Conservation (phyloP, 306 rosid genomes). For the Castanopsis chinensis region DNA sequence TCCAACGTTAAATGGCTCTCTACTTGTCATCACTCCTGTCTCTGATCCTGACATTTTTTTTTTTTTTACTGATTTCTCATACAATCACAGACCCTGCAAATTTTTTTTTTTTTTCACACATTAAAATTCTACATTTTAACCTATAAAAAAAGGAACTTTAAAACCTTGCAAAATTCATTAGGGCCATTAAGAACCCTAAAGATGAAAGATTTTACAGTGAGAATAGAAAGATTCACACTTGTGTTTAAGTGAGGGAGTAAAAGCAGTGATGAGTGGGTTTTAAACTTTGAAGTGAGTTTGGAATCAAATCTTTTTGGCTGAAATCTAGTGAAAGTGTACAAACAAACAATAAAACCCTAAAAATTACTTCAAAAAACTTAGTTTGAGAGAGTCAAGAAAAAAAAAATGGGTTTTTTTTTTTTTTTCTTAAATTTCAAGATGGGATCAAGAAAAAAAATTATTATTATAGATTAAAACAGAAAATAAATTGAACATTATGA, state of each 20-base stretch:
- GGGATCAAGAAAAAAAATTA: background rate
- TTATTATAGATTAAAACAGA: constrained; percentile 2
- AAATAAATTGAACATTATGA: constrained; percentile 16
- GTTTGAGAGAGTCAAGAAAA: background rate
- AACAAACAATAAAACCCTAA: constrained; percentile 18
- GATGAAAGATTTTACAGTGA: too few species aligned
- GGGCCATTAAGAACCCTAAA: too few species aligned
- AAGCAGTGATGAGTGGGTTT: background rate
- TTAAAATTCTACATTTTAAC: too few species aligned
- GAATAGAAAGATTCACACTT: too few species aligned
- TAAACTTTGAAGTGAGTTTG: background rate
- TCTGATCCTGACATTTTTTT: constrained; percentile 66
- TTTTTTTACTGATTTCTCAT: constrained; percentile 11
- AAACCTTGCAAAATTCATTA: too few species aligned
- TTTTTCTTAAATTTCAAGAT: background rate
- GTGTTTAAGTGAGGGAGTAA: too few species aligned
- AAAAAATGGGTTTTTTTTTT: background rate
- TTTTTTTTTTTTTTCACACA: background rate
- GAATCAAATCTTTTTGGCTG: constrained; percentile 2
- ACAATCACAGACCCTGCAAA: constrained; percentile 12
- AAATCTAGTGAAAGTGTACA: background rate
- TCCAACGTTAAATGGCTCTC: constrained; percentile 46
- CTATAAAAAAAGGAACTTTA: too few species aligned
- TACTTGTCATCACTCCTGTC: constrained; percentile 47
- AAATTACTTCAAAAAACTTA: constrained; percentile 6